Percentiles rank a stretch among this genome's conserved stretches.
phyloP scores from a whole-genome alignment of 225 moss, liverwort and hornwort genomes.

The Climacium dendroides region DNA sequence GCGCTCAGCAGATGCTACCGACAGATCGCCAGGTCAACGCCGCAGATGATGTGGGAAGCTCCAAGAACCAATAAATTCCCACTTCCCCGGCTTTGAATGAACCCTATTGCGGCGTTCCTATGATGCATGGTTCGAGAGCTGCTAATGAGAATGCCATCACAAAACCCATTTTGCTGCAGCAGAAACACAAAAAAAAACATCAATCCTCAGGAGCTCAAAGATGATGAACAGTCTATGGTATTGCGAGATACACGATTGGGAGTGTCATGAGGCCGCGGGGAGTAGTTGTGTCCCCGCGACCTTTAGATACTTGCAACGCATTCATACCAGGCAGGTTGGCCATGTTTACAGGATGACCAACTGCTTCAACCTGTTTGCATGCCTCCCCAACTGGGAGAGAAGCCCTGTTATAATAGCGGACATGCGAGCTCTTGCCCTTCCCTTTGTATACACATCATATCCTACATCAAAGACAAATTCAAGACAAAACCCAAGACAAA shows the following conservation, averaged over 20 bases:
- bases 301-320: too few species aligned
- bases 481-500: neutral
- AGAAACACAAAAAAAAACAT: neutral
- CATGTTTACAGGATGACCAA: neutral
- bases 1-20: accelerated
- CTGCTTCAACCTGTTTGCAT: neutral
- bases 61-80: accelerated
- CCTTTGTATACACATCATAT: too few species aligned
- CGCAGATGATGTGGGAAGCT: accelerated
- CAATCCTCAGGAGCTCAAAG: neutral
- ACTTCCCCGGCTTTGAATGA: too few species aligned
- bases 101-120: neutral
- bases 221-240: neutral
- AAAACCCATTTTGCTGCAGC: neutral
- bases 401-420: neutral
- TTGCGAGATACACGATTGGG: neutral
- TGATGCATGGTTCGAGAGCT: neutral
- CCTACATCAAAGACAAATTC: neutral
- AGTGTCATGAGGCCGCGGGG: neutral
- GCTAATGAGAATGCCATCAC: neutral
- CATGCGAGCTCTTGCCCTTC: neutral
- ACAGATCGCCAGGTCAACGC: too few species aligned
- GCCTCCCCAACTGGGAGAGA: neutral
- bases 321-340: neutral
- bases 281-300: neutral